Conservation (phyloP, 164 flowering plant species). For the Buxus sempervirens region DNA sequence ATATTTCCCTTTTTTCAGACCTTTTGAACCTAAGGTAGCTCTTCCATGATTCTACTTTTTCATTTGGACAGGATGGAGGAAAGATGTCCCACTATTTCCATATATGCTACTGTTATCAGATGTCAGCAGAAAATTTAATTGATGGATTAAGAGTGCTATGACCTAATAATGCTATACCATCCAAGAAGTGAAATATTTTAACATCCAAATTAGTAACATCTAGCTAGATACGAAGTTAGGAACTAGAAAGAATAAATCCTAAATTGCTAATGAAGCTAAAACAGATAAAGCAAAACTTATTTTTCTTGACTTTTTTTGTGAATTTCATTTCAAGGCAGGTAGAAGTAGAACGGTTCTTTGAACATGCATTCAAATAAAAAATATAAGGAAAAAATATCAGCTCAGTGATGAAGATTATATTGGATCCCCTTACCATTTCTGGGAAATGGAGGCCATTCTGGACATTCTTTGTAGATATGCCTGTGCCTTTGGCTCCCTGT, state of each 20-base stretch:
- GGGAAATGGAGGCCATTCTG: conserved; percentile 19
- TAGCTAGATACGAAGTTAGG: background rate
- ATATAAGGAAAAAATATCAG: too few species aligned
- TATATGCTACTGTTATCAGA: background rate
- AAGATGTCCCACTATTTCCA: too few species aligned
- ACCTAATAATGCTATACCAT: background rate
- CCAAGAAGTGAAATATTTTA: background rate
- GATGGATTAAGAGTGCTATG: background rate
- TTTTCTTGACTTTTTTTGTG: background rate
- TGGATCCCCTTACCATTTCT: conserved; percentile 33
- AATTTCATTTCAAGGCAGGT: background rate
- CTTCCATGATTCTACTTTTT: too few species aligned
- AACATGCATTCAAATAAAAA: background rate
- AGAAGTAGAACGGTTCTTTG: background rate
- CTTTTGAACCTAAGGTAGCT: too few species aligned
- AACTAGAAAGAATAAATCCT: background rate
- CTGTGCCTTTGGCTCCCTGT: conserved; percentile 33
- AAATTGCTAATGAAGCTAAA: background rate
- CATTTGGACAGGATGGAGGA: background rate
- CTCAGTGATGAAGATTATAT: conserved; percentile 2
- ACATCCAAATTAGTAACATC: background rate
- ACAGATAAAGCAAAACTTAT: background rate
- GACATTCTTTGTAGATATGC: conserved; percentile 27
- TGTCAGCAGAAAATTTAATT: background rate
- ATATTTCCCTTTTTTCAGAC: too few species aligned